phyloP scores from a whole-genome alignment of 139 green algal genomes.

The Zygnema circumcarinatum region DNA sequence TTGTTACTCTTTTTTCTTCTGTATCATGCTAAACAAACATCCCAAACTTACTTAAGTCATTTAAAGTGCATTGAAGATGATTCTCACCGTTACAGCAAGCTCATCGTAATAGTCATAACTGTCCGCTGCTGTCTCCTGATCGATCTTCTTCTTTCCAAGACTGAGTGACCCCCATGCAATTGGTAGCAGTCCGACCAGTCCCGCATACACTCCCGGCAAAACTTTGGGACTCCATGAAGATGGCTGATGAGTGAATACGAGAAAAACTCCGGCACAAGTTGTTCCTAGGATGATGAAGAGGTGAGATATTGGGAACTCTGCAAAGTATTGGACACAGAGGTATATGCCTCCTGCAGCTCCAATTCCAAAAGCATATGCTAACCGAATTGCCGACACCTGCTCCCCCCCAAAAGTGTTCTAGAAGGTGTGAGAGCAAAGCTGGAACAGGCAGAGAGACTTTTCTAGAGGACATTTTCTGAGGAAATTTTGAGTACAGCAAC shows the following conservation, averaged over 20 bases:
- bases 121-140: neutral
- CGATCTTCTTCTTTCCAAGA: neutral
- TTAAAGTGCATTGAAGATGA: no score
- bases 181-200: constrained; percentile 70
- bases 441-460: no score
- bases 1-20: no score
- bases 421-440: neutral
- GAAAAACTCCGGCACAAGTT: constrained; percentile 72
- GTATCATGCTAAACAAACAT: no score
- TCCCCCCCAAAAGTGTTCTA: neutral
- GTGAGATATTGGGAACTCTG: constrained; percentile 72
- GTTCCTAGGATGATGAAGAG: constrained; percentile 69
- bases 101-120: constrained; percentile 30
- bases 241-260: constrained; percentile 78
- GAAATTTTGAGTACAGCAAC: no score
- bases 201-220: constrained; percentile 71
- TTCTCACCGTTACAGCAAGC: neutral
- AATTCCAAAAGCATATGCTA: constrained; percentile 31
- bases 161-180: constrained; percentile 12
- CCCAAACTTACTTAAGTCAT: no score
- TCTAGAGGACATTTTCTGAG: no score
- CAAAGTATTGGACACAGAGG: constrained; percentile 87
- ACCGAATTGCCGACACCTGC: neutral
- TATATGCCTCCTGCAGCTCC: constrained; percentile 75
- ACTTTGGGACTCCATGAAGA: constrained; percentile 39